Conservation (phyloP, 2,329 filamentous ascomycete species). For the Fusarium vanettenii region DNA sequence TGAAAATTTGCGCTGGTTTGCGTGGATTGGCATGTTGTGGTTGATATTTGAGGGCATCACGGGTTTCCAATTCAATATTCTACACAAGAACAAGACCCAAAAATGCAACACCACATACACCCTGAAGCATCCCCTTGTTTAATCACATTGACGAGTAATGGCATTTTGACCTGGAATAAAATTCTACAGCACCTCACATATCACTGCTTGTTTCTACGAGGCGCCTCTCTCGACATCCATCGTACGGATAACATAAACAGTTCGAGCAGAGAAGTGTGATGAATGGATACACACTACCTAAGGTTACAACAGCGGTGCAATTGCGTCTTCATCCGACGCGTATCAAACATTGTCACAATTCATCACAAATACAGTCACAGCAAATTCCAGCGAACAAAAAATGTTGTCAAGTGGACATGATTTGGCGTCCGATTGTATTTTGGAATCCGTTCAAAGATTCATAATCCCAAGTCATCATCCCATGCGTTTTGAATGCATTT, state of each 20-base stretch:
- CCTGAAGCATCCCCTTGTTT: background rate
- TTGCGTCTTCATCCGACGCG: background rate
- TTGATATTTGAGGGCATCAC: background rate
- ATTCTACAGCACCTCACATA: background rate
- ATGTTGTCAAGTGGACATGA: slow-evolving; percentile 35
- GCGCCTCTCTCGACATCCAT: background rate
- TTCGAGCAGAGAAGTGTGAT: no score
- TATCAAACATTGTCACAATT: background rate
- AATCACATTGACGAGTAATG: rapidly evolving
- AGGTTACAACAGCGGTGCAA: background rate
- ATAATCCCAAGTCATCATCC: slow-evolving; percentile 51
- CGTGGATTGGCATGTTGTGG: background rate
- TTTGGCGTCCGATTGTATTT: slow-evolving; percentile 45
- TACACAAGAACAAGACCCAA: background rate
- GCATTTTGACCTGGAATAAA: rapidly evolving
- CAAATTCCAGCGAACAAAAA: background rate
- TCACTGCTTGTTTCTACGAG: background rate
- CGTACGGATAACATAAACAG: background rate
- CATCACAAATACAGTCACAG: background rate
- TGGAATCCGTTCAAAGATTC: slow-evolving; percentile 44
- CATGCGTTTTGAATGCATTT: slow-evolving; percentile 52
- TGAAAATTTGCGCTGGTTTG: background rate
- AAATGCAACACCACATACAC: rapidly evolving
- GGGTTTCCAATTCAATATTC: no score
- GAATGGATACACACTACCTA: background rate